Evolutionary conservation across 2,329 filamentous ascomycete species (phyloP).

Genomic region (Boeremia exigua): DNA sequence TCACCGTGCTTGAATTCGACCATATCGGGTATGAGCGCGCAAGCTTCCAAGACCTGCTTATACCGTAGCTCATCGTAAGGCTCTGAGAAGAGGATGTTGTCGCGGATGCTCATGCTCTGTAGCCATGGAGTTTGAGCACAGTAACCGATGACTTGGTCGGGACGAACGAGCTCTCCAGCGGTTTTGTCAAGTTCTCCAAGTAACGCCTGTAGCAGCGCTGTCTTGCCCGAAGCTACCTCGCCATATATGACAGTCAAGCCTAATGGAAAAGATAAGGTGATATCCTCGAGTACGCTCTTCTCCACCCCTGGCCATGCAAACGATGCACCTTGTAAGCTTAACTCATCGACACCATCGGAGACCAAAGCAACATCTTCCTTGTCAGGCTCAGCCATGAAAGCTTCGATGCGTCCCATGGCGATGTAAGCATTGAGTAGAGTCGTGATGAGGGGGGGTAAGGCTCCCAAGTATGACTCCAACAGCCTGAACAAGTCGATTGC

Average conservation of each 20-base stretch:
- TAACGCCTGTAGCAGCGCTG: constrained; percentile 64
- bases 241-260: constrained; percentile 68
- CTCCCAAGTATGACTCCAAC: constrained; percentile 74
- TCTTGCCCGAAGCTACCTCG: constrained; percentile 70
- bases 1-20: constrained; percentile 69
- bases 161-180: constrained; percentile 57
- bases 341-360: constrained; percentile 43
- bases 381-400: constrained; percentile 86
- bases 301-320: constrained; percentile 80
- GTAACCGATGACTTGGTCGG: constrained; percentile 66
- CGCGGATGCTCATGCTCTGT: constrained; percentile 72
- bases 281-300: constrained; percentile 60
- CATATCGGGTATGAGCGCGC: constrained; percentile 67
- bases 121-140: constrained; percentile 72
- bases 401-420: constrained; percentile 79
- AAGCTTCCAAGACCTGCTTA: constrained; percentile 71
- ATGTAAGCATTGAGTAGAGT: constrained; percentile 82
- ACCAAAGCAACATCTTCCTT: constrained; percentile 62
- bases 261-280: constrained; percentile 60
- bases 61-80: constrained; percentile 73
- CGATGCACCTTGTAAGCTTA: constrained; percentile 67
- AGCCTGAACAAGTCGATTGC: constrained; percentile 81
- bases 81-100: constrained; percentile 70
- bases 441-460: constrained; percentile 77
- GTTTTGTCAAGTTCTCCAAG: constrained; percentile 65